Conservation (phyloP, 345 rosid genomes). For the Geranium brycei region DNA sequence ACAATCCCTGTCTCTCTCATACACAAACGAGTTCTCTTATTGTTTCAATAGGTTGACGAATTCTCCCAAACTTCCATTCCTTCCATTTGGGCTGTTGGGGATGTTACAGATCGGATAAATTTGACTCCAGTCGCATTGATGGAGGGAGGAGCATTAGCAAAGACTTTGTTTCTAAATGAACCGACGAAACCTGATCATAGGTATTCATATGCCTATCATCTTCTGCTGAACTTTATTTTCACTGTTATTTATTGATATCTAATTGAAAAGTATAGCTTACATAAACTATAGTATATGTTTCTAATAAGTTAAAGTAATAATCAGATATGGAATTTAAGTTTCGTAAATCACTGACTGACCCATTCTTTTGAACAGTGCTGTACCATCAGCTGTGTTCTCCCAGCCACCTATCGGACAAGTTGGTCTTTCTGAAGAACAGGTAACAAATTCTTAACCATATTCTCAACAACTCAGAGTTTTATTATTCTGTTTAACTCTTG, state of each 20-base stretch:
- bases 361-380: constrained; percentile 36
- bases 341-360: not conserved
- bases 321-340: too few species aligned
- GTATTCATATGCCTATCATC: constrained; percentile 19
- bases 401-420: constrained; percentile 98
- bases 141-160: constrained; percentile 97
- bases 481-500: constrained; percentile 10
- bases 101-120: constrained; percentile 83
- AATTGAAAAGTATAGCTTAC: not conserved
- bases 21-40: constrained; percentile 6
- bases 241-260: not conserved
- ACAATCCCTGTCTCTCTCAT: constrained; percentile 2
- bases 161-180: constrained; percentile 60
- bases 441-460: constrained; percentile 15
- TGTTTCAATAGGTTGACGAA: constrained; percentile 66
- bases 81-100: constrained; percentile 97
- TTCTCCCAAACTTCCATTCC: constrained; percentile 71
- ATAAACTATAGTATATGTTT: too few species aligned
- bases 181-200: constrained; percentile 85
- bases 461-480: constrained; percentile 4
- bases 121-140: constrained; percentile 97
- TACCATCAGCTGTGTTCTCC: constrained; percentile 86
- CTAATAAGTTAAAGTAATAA: too few species aligned
- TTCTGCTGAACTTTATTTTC: not conserved
- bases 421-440: constrained; percentile 90